Conservation (phyloP, 176 grass and related monocot genomes). For the Zoysia japonica region DNA sequence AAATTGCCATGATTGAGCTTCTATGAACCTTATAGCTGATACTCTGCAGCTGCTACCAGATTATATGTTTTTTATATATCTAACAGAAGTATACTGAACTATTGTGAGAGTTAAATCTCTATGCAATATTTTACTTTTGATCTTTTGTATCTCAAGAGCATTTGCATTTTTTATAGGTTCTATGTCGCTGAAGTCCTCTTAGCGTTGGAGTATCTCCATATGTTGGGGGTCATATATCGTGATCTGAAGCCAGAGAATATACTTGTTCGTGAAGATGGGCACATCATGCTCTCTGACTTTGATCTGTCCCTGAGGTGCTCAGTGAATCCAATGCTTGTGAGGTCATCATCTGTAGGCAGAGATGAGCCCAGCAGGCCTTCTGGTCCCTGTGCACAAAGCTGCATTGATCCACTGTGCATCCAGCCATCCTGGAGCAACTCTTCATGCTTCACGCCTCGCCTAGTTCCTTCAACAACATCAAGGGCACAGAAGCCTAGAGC, state of each 20-base stretch:
- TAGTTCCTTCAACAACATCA: slow-evolving; percentile 58
- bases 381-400: slow-evolving; percentile 85
- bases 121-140: not conserved
- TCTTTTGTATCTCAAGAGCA: slow-evolving; percentile 25
- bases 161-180: slow-evolving; percentile 59
- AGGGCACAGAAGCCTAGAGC: slow-evolving; percentile 46
- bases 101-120: not conserved
- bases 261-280: slow-evolving; percentile 96
- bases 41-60: not conserved
- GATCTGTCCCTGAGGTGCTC: slow-evolving; percentile 97
- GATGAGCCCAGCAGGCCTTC: slow-evolving; percentile 74
- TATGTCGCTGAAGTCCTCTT: slow-evolving; percentile 92
- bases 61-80: not conserved
- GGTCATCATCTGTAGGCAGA: slow-evolving; percentile 68
- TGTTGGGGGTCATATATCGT: slow-evolving; percentile 98
- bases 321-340: slow-evolving; percentile 79
- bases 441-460: slow-evolving; percentile 90
- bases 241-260: slow-evolving; percentile 99
- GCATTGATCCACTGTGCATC: slow-evolving; percentile 91
- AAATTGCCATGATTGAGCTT: slow-evolving; percentile 1
- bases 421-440: slow-evolving; percentile 78
- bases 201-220: slow-evolving; percentile 95
- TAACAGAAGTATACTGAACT: not conserved
- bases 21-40: not conserved
- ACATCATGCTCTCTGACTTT: slow-evolving; percentile 98